These are phyloP conservation scores for Didymella pomorum DNA, from an alignment of 2,329 filamentous ascomycete genomes.

Conservation along the genomic window DNA sequence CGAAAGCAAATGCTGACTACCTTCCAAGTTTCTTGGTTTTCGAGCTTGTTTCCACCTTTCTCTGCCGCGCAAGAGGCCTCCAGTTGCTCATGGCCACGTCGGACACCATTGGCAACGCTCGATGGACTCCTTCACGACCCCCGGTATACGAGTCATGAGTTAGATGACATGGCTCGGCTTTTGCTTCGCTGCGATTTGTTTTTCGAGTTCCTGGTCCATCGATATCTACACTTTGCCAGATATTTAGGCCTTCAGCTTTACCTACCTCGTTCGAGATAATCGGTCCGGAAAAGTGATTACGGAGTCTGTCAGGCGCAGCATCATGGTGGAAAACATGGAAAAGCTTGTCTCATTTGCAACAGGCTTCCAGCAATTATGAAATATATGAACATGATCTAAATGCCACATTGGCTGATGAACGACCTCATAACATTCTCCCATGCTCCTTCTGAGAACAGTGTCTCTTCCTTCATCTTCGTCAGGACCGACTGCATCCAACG, in stretches of 20 bases:
- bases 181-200: conserved; percentile 37
- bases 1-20: no score
- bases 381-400: conserved; percentile 25
- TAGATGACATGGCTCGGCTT: conserved; percentile 21
- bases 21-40: no score
- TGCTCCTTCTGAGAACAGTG: background rate
- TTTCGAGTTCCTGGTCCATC: conserved; percentile 33
- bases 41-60: no score
- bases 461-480: background rate
- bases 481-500: no score
- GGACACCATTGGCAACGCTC: conserved; percentile 24
- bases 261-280: conserved; percentile 41
- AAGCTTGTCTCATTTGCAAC: conserved; percentile 36
- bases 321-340: conserved; percentile 40
- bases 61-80: no score
- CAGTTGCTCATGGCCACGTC: conserved; percentile 33
- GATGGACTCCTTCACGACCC: conserved; percentile 16
- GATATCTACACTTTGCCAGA: conserved; percentile 44
- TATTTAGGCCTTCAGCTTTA: conserved; percentile 38
- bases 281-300: conserved; percentile 44
- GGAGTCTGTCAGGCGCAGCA: conserved; percentile 43
- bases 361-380: conserved; percentile 29
- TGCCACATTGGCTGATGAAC: conserved; percentile 16
- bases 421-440: background rate
- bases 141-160: conserved; percentile 26